These are phyloP conservation scores for Fomitopsis serialis DNA, from an alignment of 768 basidiomycete genomes.

Conservation along the genomic window DNA sequence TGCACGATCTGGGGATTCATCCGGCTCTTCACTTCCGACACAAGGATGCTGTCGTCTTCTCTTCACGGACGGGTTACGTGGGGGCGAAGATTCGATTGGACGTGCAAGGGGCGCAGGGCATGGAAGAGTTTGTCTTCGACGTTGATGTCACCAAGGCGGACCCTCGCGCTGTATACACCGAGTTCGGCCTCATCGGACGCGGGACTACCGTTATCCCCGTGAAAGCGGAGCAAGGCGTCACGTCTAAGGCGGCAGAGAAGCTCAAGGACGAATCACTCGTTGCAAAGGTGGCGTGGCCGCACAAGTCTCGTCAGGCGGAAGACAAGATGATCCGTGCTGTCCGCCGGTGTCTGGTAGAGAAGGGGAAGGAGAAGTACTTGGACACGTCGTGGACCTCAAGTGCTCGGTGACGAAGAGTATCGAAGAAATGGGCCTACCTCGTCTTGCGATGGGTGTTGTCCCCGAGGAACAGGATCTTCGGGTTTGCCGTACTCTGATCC, in stretches of 20 bases:
- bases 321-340: neutral
- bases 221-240: neutral
- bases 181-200: constrained; percentile 1
- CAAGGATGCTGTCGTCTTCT: neutral
- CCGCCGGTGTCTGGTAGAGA: neutral
- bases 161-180: neutral
- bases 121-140: neutral
- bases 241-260: neutral
- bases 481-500: neutral
- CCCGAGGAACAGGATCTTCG: neutral
- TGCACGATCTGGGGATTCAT: neutral
- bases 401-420: neutral
- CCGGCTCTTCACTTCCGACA: neutral
- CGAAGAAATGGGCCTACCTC: neutral
- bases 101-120: too few species aligned
- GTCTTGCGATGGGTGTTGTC: neutral
- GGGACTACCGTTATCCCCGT: constrained; percentile 2
- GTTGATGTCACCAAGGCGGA: neutral
- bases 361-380: neutral
- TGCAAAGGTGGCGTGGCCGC: constrained; percentile 6
- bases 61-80: neutral
- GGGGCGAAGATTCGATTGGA: neutral
- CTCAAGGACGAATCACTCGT: neutral
- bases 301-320: neutral
- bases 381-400: constrained; percentile 1